Evolutionary conservation across 163 green algal genomes (phyloP), one percentile per base, ranked within the genome.

Genomic region (Prototheca cutis): DNA sequence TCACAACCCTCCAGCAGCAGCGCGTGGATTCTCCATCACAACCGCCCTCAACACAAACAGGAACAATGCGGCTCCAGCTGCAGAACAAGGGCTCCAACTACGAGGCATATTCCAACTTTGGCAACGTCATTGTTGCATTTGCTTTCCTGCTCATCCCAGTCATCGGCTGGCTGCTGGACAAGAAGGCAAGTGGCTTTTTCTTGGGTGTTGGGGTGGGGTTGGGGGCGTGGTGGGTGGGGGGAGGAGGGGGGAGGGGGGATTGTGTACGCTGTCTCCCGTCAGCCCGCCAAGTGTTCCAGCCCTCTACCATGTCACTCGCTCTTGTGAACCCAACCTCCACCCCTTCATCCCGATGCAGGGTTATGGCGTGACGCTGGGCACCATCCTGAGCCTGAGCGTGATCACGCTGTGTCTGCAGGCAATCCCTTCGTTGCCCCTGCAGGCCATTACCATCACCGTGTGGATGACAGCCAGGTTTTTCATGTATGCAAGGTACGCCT

Each of bases 121-220:
- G 69, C 55, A 84, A 83, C 61, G 68, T 85, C 19, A 48, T 84
- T 15, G 68, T 77, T 36, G 73, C 75, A 21, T 83, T 83, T 69
- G 78, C 74, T n/a, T 75, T 77, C 18, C 18, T 85, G 15, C 58
- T 52, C 47, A 81, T 85, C n/a, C 78, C 78, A 4, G 17, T 80
- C 28, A 83, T 83, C 33, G 68, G 56, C 47, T 85, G 78, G 78
- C 61, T 83, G 40, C 64, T 85, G 17, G 78, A 85, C 70, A 76
- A 78, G 23, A 78, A 78, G 59, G 64, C 62, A 21, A 6, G 29
- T 27, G 40, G n/a, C n/a, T n/a, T n/a, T n/a, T n/a, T n/a, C n/a
- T n/a, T n/a, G n/a, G n/a, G n/a, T n/a, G n/a, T n/a, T 13, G 48
- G 2, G n/a, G n/a, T n/a, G n/a, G n/a, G 0, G 4, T 30, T 13